A percentile compares a stretch with the other conserved stretches of the same genome.
Evolutionary conservation across 2,329 filamentous ascomycete genomes (phyloP).

Genomic region (Exophiala sideris): DNA sequence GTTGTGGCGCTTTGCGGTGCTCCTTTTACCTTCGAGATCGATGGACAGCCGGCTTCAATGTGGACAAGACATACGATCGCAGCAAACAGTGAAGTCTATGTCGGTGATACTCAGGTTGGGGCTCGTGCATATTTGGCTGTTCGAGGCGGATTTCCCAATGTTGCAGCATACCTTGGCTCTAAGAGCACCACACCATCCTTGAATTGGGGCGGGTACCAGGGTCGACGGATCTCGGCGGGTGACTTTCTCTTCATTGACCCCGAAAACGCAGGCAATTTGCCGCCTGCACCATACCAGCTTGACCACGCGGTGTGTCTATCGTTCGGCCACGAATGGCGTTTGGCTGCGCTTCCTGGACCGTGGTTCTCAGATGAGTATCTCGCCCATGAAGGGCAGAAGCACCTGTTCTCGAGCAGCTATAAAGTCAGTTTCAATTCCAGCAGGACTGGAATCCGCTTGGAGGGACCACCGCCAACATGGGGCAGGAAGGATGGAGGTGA

Average conservation of each 20-base stretch:
- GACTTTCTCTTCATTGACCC: constrained; percentile 1
- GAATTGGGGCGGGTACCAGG: constrained; percentile 58
- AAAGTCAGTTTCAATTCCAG: constrained; percentile 59
- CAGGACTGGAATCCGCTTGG: constrained; percentile 56
- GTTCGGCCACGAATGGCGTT: background rate
- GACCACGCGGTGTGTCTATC: background rate
- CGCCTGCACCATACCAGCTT: no score
- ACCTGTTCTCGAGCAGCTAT: constrained; percentile 56
- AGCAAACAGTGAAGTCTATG: constrained; percentile 51
- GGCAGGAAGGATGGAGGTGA: constrained; percentile 58
- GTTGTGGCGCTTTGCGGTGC: constrained; percentile 57
- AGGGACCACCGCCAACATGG: constrained; percentile 58
- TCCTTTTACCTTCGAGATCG: constrained; percentile 48
- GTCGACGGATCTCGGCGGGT: constrained; percentile 24
- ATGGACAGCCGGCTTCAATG: constrained; percentile 35
- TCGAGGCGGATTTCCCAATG: background rate
- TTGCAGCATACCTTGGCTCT: constrained; percentile 56
- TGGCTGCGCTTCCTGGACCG: constrained; percentile 33
- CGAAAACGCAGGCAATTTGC: background rate
- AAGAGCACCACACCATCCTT: constrained; percentile 57
- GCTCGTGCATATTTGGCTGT: constrained; percentile 40
- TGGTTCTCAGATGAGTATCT: constrained; percentile 52
- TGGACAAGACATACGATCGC: constrained; percentile 30
- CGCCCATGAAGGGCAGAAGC: constrained; percentile 49
- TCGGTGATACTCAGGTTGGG: constrained; percentile 50